A percentile compares a stretch with the other conserved stretches of the same genome.
phyloP scores from a whole-genome alignment of 495 filamentous ascomycete genomes.

The Aspergillus hancockii region DNA sequence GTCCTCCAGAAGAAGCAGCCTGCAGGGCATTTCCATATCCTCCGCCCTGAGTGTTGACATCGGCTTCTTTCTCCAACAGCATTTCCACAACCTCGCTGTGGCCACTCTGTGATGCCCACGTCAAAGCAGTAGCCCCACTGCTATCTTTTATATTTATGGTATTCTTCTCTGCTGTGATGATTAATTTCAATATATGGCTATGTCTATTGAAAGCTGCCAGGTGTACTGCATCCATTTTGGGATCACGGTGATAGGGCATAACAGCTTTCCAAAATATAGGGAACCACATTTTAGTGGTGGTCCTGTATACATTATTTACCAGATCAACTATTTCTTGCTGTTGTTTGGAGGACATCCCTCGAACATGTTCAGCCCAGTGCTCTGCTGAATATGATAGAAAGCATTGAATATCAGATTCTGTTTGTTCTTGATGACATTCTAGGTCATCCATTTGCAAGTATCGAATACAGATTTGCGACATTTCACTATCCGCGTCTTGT shows the following conservation, averaged over 20 bases:
- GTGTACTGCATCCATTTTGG: background rate
- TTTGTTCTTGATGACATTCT: background rate
- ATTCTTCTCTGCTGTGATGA: background rate
- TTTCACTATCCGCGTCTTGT: constrained; percentile 1
- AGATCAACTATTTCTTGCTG: background rate
- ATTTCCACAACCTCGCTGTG: constrained; percentile 18
- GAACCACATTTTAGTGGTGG: background rate
- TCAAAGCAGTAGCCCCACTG: background rate
- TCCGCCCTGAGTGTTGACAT: constrained; percentile 21
- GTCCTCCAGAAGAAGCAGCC: constrained; percentile 15
- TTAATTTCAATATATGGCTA: background rate
- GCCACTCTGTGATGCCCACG: constrained; percentile 15
- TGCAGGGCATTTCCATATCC: constrained; percentile 17
- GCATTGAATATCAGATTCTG: background rate
- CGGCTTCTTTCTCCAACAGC: constrained; percentile 17
- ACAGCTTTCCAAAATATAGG: background rate
- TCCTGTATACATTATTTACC: background rate
- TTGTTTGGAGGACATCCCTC: background rate
- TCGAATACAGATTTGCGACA: constrained; percentile 6
- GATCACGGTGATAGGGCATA: background rate
- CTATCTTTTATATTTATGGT: background rate
- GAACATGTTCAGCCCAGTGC: background rate
- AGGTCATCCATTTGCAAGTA: constrained; percentile 8
- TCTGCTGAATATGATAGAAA: constrained; percentile 2
- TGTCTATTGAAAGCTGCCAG: background rate